phyloP scores from a whole-genome alignment of 352 stramenopile genomes.

The Pelagophyceae sp. region DNA sequence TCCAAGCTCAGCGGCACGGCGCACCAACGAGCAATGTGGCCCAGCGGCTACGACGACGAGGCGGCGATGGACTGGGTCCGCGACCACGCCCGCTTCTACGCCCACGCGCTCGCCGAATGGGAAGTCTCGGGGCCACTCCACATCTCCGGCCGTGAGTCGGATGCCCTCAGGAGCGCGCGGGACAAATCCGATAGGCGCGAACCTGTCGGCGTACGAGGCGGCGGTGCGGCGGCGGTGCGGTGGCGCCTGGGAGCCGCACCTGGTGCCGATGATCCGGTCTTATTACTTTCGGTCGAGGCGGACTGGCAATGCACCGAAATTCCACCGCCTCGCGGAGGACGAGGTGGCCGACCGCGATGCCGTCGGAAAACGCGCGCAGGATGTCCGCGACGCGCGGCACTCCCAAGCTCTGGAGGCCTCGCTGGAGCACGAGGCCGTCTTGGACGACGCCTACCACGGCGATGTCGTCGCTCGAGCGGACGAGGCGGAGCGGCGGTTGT shows the following conservation, averaged over 20 bases:
- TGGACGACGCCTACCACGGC: not conserved
- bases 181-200: too few species aligned
- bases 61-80: not conserved
- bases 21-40: not conserved
- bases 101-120: not conserved
- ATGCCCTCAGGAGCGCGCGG: too few species aligned
- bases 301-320: slow-evolving; percentile 3
- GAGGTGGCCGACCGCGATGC: not conserved
- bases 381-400: not conserved
- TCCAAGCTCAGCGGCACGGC: not conserved
- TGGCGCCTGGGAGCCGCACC: not conserved
- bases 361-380: not conserved
- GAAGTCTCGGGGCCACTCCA: not conserved
- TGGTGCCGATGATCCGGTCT: not conserved
- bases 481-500: not conserved
- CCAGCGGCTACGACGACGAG: not conserved
- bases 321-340: not conserved
- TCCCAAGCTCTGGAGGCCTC: not conserved
- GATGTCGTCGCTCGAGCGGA: not conserved
- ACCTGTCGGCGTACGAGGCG: slow-evolving; percentile 12
- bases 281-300: not conserved
- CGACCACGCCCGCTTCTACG: slow-evolving; percentile 8
- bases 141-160: slow-evolving; percentile 3
- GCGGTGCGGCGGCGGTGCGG: not conserved
- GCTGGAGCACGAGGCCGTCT: not conserved